A percentile compares a stretch with the other conserved stretches of the same genome.
Evolutionary conservation across 768 basidiomycete genomes (phyloP).

Genomic region (Podaxis sp.): DNA sequence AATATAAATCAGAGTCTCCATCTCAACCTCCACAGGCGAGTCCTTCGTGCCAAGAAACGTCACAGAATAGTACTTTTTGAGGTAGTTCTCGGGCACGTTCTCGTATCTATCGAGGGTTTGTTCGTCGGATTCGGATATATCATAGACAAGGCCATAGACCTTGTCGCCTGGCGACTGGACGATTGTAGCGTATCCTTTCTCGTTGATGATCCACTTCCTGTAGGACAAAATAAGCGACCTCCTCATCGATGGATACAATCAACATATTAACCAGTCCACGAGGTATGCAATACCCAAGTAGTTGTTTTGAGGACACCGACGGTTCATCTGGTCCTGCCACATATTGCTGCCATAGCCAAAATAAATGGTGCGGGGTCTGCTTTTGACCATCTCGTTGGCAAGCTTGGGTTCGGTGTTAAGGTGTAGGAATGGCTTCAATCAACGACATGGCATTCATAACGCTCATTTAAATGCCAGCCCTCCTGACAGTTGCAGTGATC

Average conservation of each 20-base stretch:
- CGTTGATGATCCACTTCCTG: conserved; percentile 52
- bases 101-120: conserved; percentile 43
- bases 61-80: conserved; percentile 34
- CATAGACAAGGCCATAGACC: conserved; percentile 44
- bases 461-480: not conserved
- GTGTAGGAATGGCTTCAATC: not conserved
- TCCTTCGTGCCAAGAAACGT: conserved; percentile 18
- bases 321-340: conserved; percentile 48
- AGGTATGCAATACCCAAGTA: conserved; percentile 40
- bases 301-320: conserved; percentile 44
- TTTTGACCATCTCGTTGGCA: not conserved
- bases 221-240: not conserved
- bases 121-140: conserved; percentile 41
- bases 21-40: not conserved
- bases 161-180: conserved; percentile 39
- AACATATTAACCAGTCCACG: conserved; percentile 36
- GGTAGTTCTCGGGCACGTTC: conserved; percentile 35
- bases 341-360: conserved; percentile 54
- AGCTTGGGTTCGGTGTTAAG: not conserved
- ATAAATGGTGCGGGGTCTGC: conserved; percentile 29
- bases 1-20: conserved; percentile 41
- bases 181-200: conserved; percentile 44
- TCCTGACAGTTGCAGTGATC: not conserved
- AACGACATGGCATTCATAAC: not conserved
- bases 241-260: not conserved